Conservation (phyloP, 225 moss, liverwort and hornwort genomes). For the Takakia lepidozioides region DNA sequence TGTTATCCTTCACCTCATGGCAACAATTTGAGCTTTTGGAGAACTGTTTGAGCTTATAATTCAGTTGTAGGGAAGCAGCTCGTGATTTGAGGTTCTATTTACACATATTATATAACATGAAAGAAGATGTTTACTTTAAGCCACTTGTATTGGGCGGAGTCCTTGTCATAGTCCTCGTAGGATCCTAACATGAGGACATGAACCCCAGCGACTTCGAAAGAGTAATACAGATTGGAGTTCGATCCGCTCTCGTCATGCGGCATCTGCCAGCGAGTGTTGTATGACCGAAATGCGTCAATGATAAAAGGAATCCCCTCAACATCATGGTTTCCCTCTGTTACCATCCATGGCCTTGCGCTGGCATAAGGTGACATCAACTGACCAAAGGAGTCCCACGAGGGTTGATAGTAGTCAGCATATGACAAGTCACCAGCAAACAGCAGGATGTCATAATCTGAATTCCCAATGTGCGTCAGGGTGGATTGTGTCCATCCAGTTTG, state of each 20-base stretch:
- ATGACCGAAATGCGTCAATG: constrained; percentile 64
- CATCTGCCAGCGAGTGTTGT: constrained; percentile 86
- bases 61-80: too few relatives aligned
- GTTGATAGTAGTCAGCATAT: constrained; percentile 92
- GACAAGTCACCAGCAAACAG: constrained; percentile 77
- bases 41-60: too few relatives aligned
- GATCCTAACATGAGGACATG: constrained; percentile 90
- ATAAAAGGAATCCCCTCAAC: constrained; percentile 48
- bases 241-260: constrained; percentile 69
- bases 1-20: too few relatives aligned
- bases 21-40: too few relatives aligned
- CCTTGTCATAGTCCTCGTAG: constrained; percentile 43
- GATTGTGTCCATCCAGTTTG: constrained; percentile 79
- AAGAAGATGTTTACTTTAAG: constrained; percentile 39
- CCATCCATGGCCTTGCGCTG: constrained; percentile 85
- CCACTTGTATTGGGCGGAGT: constrained; percentile 64
- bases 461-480: constrained; percentile 56
- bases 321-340: constrained; percentile 85
- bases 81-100: too few relatives aligned
- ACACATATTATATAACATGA: too few relatives aligned
- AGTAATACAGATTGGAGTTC: constrained; percentile 79
- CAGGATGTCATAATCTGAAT: constrained; percentile 49
- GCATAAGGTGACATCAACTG: constrained; percentile 71
- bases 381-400: constrained; percentile 84
- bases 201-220: constrained; percentile 82